Evolutionary conservation across 345 rosid species (phyloP).

Genomic region (Lenwebbia sp.): DNA sequence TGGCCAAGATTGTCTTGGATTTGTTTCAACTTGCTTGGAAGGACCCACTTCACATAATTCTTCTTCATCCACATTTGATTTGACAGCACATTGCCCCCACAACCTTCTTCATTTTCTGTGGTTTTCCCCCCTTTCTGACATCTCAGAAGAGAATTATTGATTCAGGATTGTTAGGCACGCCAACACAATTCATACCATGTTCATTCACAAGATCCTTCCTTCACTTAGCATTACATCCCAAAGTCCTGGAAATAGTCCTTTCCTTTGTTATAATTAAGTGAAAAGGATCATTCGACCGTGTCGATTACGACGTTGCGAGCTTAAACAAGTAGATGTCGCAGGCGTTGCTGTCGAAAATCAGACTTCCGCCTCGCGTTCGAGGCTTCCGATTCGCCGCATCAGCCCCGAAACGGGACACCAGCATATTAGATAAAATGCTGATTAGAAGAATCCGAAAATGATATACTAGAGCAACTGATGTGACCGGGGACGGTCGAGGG

Average conservation of each 20-base stretch:
- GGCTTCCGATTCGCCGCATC: background rate
- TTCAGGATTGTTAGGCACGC: background rate
- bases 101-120: background rate
- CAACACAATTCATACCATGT: background rate
- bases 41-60: background rate
- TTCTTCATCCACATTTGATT: background rate
- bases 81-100: background rate
- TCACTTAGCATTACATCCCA: background rate
- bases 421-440: background rate
- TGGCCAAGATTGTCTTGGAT: background rate
- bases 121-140: background rate
- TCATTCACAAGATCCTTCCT: background rate
- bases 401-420: background rate
- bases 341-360: background rate
- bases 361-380: background rate
- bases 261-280: background rate
- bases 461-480: background rate
- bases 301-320: background rate
- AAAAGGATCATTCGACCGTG: background rate
- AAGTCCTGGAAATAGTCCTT: background rate
- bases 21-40: background rate
- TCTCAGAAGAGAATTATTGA: background rate
- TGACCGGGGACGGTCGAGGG: background rate
- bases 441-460: background rate
- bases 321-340: rapidly evolving